Evolutionary conservation across 305 asterid species (phyloP).

Genomic region (Fraxinus greggii): DNA sequence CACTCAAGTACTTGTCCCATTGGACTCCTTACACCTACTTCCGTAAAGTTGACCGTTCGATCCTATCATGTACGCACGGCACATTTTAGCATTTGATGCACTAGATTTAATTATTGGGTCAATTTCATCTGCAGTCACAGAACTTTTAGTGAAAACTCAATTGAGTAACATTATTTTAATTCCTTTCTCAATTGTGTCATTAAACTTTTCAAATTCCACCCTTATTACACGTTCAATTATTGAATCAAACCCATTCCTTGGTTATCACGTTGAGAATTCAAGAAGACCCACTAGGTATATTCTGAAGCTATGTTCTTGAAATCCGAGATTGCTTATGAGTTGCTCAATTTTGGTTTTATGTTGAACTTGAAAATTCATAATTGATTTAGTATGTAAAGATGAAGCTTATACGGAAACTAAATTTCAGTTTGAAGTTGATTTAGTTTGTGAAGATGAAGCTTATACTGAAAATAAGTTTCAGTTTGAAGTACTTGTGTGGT

Average conservation of each 20-base stretch:
- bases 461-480: background rate
- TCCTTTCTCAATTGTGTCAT: background rate
- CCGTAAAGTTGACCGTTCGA: conserved; percentile 3
- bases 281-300: background rate
- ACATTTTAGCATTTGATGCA: conserved; percentile 11
- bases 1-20: background rate
- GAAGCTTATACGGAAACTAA: background rate
- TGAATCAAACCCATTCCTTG: background rate
- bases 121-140: background rate
- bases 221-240: background rate
- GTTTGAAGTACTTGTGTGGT: background rate
- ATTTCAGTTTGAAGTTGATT: background rate
- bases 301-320: conserved; percentile 10
- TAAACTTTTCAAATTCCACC: background rate
- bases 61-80: background rate
- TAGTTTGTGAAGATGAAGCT: background rate
- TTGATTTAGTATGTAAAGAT: background rate
- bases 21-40: background rate
- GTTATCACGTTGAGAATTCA: background rate
- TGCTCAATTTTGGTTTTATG: background rate
- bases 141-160: background rate
- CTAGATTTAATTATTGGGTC: background rate
- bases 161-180: background rate
- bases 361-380: background rate
- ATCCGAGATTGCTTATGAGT: background rate